These are phyloP conservation scores for Ballota nigra DNA, from an alignment of 257 asterid genomes.

Conservation along the genomic window DNA sequence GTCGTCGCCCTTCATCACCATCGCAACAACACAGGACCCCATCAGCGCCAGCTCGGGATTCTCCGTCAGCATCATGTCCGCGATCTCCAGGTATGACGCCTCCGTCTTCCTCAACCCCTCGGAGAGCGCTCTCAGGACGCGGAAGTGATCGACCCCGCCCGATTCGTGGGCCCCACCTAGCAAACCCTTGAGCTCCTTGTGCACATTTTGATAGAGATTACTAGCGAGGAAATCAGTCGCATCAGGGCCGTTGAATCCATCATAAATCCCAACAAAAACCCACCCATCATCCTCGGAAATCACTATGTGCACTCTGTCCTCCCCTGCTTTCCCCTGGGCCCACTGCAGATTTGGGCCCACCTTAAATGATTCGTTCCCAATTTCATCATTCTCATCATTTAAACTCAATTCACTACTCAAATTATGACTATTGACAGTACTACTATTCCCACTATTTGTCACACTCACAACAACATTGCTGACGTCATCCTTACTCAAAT, in stretches of 20 bases:
- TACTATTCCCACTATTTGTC: slow-evolving; percentile 40
- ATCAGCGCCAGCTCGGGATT: slow-evolving; percentile 88
- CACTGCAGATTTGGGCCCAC: slow-evolving; percentile 81
- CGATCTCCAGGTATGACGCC: slow-evolving; percentile 66
- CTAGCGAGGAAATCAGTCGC: slow-evolving; percentile 75
- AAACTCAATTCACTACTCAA: slow-evolving; percentile 61
- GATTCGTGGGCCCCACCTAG: neutral
- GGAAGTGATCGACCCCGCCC: slow-evolving; percentile 39
- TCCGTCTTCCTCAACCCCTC: slow-evolving; percentile 83
- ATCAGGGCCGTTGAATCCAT: slow-evolving; percentile 93
- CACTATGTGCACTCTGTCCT: slow-evolving; percentile 82
- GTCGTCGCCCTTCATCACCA: slow-evolving; percentile 91
- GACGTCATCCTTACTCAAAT: slow-evolving; percentile 22
- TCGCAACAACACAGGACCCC: slow-evolving; percentile 91
- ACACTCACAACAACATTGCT: slow-evolving; percentile 35
- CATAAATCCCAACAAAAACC: slow-evolving; percentile 92
- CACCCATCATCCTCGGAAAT: slow-evolving; percentile 83
- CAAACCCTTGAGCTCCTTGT: slow-evolving; percentile 71
- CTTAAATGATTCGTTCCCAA: slow-evolving; percentile 50
- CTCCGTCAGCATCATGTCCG: slow-evolving; percentile 74
- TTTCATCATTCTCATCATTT: slow-evolving; percentile 57
- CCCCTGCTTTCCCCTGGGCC: slow-evolving; percentile 99
- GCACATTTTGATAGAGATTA: slow-evolving; percentile 65
- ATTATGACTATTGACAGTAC: slow-evolving; percentile 44
- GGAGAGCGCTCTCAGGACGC: slow-evolving; percentile 59